phyloP scores from a whole-genome alignment of 1,139 yeast species.

The Cylindricascospora bacillispora region DNA sequence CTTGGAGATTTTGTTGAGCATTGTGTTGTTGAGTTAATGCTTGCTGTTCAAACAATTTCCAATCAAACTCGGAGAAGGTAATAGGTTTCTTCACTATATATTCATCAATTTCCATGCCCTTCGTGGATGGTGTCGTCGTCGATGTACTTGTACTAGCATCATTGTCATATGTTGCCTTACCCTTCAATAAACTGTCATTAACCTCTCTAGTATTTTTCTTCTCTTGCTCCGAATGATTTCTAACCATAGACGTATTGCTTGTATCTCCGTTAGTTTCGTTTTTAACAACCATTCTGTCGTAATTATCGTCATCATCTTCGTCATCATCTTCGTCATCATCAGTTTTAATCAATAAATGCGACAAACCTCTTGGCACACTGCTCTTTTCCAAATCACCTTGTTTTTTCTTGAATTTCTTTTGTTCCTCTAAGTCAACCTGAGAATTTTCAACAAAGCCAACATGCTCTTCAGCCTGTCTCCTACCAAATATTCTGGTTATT shows the following conservation, averaged over 20 bases:
- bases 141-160: not conserved
- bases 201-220: not conserved
- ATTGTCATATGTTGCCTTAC: not conserved
- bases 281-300: constrained; percentile 1
- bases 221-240: not conserved
- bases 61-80: constrained; percentile 25
- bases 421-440: constrained; percentile 35
- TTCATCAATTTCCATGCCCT: constrained; percentile 5
- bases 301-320: constrained; percentile 1
- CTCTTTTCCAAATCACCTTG: constrained; percentile 36
- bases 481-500: constrained; percentile 31
- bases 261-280: not conserved
- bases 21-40: constrained; percentile 25
- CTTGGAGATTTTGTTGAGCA: constrained; percentile 25
- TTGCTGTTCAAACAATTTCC: constrained; percentile 24
- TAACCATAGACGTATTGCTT: constrained; percentile 1
- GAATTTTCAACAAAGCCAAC: constrained; percentile 24
- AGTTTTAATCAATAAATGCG: constrained; percentile 30
- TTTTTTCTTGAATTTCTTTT: constrained; percentile 32
- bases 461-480: constrained; percentile 20
- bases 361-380: constrained; percentile 38
- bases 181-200: constrained; percentile 1
- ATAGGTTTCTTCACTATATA: constrained; percentile 24
- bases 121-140: not conserved
- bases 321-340: constrained; percentile 8